Conservation (phyloP, 163 green algal species). For the Scenedesmus sp. region DNA sequence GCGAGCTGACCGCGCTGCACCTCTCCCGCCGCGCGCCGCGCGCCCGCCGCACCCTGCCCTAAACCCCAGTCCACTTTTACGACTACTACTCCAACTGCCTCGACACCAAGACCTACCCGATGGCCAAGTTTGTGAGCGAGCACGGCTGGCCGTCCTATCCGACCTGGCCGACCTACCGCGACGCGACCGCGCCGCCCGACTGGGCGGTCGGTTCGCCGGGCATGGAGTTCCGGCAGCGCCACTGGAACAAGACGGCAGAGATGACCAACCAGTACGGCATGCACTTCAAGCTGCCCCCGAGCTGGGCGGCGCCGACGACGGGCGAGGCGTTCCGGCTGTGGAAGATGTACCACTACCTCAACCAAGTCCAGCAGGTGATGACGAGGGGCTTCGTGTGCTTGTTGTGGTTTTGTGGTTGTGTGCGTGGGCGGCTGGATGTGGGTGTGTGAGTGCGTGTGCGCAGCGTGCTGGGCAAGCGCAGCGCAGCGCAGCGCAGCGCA, state of each 20-base stretch:
- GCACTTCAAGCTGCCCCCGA: conserved; percentile 45
- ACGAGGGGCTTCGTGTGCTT: too few relatives aligned
- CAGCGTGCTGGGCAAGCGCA: too few relatives aligned
- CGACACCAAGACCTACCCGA: conserved; percentile 40
- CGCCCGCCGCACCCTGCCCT: too few relatives aligned
- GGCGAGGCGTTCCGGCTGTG: conserved; percentile 31
- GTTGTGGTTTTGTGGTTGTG: too few relatives aligned
- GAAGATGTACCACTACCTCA: conserved; percentile 49
- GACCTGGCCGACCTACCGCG: conserved; percentile 54
- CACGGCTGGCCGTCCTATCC: conserved; percentile 73
- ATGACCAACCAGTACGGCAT: conserved; percentile 45
- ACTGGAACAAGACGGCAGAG: conserved; percentile 47
- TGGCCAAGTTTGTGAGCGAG: conserved; percentile 72
- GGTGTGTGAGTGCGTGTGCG: too few relatives aligned
- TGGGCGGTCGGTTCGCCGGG: conserved; percentile 53
- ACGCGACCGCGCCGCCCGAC: conserved; percentile 49
- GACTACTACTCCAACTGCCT: conserved; percentile 50
- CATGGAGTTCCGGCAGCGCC: conserved; percentile 48
- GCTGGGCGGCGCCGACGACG: background rate
- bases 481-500: too few relatives aligned
- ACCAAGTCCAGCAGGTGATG: conserved; percentile 65
- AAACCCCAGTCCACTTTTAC: conserved; percentile 55
- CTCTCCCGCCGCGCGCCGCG: background rate
- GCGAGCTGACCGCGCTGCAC: background rate
- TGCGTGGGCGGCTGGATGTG: too few relatives aligned